Evolutionary conservation across 2,329 filamentous ascomycete species (phyloP), one percentile per base, ranked within the genome.

Genomic region (Orbilia ellipsospora): DNA sequence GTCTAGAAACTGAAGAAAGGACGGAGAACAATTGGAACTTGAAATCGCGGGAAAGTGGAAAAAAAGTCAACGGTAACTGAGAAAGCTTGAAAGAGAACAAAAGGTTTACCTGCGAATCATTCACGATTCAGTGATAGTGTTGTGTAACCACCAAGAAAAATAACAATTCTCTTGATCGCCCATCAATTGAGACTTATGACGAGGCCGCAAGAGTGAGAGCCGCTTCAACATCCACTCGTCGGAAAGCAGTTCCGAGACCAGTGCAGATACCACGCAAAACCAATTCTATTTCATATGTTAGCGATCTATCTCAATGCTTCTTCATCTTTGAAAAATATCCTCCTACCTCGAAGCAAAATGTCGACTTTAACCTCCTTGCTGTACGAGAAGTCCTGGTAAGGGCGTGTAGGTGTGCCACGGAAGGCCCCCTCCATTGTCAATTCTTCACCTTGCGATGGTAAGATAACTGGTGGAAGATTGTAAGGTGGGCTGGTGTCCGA

Each of bases 341-440:
- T 48, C 44, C 16, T 48, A 74, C 70, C 70, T 74, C 70, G 63
- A 44, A 74, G 70, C 70, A 74, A 68, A 26, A 74, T 74, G 44
- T 74, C 63, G 44, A 74, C 70, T 60, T 74, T 74, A 20, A 74
- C 70, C 64, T 74, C 70, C 64, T 74, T 74, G 63, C 70, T 74
- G 63, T 63, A 48, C 31, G 70, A 74, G 51, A 74, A 67, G 51
- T 68, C 70, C 61, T 74, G 70, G 52, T 74, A 74, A 52, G 62
- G 63, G 56, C 70, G 70, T 63, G 62, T 62, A 26, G 68, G 52
- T 42, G 18, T 45, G 40, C 51, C 63, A n/a, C 70, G 57, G 57
- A 63, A 68, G 13, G 57, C 36, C 28, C 70, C 70, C 23, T 74
- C 70, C 63, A 74, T 74, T 23, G 51, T 40, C 28, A 74, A 63